phyloP scores from a whole-genome alignment of 148 eudicot species.

The Rhododendron molle region DNA sequence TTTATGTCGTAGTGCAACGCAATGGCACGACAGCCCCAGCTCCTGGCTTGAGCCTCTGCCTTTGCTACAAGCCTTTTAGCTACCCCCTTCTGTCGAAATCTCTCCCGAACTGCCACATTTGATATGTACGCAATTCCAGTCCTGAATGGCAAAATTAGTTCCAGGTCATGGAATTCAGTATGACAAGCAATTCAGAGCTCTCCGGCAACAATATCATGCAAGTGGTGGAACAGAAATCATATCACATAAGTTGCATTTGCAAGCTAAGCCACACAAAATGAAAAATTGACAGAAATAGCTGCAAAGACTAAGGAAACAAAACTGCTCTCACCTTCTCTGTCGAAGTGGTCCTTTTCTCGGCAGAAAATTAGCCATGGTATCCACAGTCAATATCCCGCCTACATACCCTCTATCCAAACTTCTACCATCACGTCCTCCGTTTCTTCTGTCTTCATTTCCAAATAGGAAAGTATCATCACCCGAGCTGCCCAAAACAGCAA shows the following conservation, averaged over 20 bases:
- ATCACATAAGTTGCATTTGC: background rate
- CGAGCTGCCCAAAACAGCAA: constrained; percentile 69
- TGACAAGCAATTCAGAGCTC: background rate
- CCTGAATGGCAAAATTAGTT: constrained; percentile 33
- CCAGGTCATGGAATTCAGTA: background rate
- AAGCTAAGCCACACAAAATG: background rate
- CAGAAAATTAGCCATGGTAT: constrained; percentile 89
- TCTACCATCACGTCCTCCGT: constrained; percentile 66
- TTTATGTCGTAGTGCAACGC: constrained; percentile 80
- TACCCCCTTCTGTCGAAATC: constrained; percentile 68
- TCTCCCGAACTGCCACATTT: constrained; percentile 89
- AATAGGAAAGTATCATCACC: constrained; percentile 39
- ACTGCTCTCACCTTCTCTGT: constrained; percentile 64
- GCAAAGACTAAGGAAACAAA: background rate
- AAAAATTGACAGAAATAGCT: background rate
- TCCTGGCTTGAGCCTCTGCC: constrained; percentile 82
- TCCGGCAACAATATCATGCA: background rate
- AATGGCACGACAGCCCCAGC: constrained; percentile 83
- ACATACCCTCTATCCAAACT: constrained; percentile 62
- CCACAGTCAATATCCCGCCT: constrained; percentile 87
- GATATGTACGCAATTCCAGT: constrained; percentile 83
- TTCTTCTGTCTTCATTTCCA: constrained; percentile 60
- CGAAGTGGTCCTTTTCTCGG: constrained; percentile 94
- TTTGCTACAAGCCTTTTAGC: constrained; percentile 72
- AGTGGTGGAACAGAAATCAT: background rate